Evolutionary conservation across 108 stramenopile species (phyloP).

Genomic region (Nannochloropsis granulata): DNA sequence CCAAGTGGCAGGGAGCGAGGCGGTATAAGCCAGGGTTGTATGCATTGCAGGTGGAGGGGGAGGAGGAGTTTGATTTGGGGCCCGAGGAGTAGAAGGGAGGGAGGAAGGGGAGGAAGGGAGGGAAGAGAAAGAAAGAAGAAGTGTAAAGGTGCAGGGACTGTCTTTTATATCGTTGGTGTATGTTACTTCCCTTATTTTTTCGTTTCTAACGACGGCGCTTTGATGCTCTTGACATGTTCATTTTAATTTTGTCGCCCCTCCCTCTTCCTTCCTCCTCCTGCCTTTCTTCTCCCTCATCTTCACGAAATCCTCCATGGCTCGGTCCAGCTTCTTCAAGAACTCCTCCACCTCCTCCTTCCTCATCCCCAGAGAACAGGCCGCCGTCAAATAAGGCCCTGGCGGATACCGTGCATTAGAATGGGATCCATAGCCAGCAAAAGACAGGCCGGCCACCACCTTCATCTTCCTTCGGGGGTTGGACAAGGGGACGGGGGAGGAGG

Average conservation of each 20-base stretch:
- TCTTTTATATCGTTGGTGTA: no score
- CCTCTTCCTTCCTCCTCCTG: no score
- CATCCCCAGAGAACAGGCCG: constrained; percentile 79
- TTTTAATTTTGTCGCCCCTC: no score
- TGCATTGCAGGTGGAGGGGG: neutral
- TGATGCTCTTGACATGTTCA: no score
- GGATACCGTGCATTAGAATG: constrained; percentile 1
- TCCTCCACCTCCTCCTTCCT: constrained; percentile 56
- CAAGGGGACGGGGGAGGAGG: neutral
- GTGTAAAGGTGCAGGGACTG: no score
- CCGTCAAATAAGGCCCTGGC: constrained; percentile 62
- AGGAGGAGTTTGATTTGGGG: neutral
- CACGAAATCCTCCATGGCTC: constrained; percentile 49
- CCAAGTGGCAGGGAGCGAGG: neutral
- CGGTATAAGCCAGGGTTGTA: neutral
- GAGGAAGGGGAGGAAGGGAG: neutral
- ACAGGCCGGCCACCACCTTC: constrained; percentile 5
- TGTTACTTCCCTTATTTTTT: no score
- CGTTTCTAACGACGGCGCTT: no score
- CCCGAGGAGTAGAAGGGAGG: neutral
- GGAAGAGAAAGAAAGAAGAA: no score
- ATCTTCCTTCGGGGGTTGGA: neutral
- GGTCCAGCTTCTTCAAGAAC: constrained; percentile 64
- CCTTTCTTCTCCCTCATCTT: neutral
- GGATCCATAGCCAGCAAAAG: constrained; percentile 16